Evolutionary conservation across 2,329 filamentous ascomycete species (phyloP).

Genomic region (Fusarium nanum): DNA sequence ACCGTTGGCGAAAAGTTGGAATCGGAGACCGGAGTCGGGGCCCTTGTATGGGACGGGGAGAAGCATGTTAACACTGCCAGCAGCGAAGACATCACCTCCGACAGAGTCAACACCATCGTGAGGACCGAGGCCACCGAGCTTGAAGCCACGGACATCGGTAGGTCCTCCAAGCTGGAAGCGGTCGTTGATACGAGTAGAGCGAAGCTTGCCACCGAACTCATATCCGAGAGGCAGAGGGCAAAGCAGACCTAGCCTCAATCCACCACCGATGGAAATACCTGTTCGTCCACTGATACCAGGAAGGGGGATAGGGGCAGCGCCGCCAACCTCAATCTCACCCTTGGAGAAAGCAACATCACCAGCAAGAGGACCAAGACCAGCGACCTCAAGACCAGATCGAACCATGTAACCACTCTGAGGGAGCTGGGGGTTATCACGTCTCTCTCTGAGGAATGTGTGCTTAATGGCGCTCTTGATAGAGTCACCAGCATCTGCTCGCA

Average conservation of each 20-base stretch:
- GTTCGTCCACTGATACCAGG: conserved; percentile 76
- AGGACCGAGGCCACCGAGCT: conserved; percentile 87
- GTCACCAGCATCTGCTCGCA: conserved; percentile 89
- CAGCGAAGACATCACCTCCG: conserved; percentile 92
- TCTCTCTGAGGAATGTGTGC: conserved; percentile 83
- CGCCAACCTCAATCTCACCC: conserved; percentile 84
- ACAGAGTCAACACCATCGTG: conserved; percentile 87
- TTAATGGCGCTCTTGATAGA: conserved; percentile 88
- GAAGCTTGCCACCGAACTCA: conserved; percentile 61
- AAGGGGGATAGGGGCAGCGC: conserved; percentile 78
- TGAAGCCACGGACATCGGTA: conserved; percentile 94
- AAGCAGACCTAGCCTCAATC: conserved; percentile 83
- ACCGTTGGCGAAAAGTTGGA: conserved; percentile 92
- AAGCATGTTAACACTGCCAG: conserved; percentile 86
- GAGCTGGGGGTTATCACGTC: conserved; percentile 85
- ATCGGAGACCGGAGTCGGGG: conserved; percentile 82
- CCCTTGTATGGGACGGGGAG: conserved; percentile 86
- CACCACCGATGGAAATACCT: conserved; percentile 84
- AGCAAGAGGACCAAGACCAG: conserved; percentile 82
- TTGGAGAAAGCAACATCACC: conserved; percentile 97
- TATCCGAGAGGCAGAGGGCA: conserved; percentile 80
- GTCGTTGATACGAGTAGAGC: conserved; percentile 86
- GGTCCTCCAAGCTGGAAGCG: conserved; percentile 95
- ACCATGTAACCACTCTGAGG: conserved; percentile 85
- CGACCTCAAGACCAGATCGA: conserved; percentile 83